Base-by-base conservation (phyloP, 2,329 filamentous ascomycete species). In the Cladosporium velox region DNA sequence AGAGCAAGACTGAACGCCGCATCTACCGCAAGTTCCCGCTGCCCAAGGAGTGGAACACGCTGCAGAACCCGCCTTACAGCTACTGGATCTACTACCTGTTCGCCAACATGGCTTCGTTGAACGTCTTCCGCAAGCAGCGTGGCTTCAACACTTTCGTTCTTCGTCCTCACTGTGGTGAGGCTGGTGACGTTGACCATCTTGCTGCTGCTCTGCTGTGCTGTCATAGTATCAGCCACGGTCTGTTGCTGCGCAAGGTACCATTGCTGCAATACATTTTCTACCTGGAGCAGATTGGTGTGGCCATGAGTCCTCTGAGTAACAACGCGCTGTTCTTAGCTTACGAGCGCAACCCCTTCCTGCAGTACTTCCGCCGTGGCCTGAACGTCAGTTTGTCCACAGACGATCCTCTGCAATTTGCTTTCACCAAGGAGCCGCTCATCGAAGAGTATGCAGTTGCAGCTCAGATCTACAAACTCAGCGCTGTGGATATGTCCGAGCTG, bases 11-110 rank as follows among this genome's bases (percentile, higher is more conserved):
- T 2, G 95, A 99, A 79, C 89, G 94, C 32, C 90, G 95, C 24
- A 85, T 98, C n/a, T 97, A 93, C 81, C 91, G 90, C 75, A 99
- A 99, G 77, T 99, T 96, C 71, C 95, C 95, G 0, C 89, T 95
- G 26, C 94, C 95, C 4, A 91, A 88, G 68, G 88, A 88, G 64
- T 99, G 95, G 95, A 87, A 89, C 70, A 93, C 92, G 0, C 93
- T 91, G 73, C 93, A 98, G 78, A 99, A 99, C 75, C 95, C 95
- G 15, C 95, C 95, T 0, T 99, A 99, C 81, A 97, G 91, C 77
- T 99, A 99, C 80, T 99, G 95, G 95, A 91, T 98, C 75, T 99
- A 99, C 80, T 96, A 97, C 75, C 85, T 98, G 63, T 98, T 95
- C 75, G 89, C 95, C 69, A 99, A 99, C 78, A 92, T 97, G 78